A percentile compares a stretch with the other conserved stretches of the same genome.
Evolutionary conservation across 352 stramenopile genomes (phyloP).

Genomic region (Globisporangium polare): DNA sequence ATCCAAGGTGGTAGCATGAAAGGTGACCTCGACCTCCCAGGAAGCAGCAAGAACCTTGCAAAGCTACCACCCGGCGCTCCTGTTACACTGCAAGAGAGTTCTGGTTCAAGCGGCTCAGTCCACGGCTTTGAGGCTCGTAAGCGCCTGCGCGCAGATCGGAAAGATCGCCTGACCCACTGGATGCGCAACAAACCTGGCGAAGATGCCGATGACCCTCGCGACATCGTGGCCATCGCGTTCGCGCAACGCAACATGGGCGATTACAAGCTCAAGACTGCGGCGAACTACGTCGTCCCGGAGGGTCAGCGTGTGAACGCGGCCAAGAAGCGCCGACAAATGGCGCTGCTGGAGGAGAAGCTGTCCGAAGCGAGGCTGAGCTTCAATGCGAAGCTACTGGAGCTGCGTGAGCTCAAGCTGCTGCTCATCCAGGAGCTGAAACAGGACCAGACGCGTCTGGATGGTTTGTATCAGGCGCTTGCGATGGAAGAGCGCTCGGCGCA

Average conservation of each 20-base stretch:
- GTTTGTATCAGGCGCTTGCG: slow-evolving; percentile 44
- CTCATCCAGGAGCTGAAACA: slow-evolving; percentile 67
- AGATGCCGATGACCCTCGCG: slow-evolving; percentile 87
- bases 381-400: slow-evolving; percentile 88
- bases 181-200: slow-evolving; percentile 75
- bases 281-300: slow-evolving; percentile 87
- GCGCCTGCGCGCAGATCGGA: slow-evolving; percentile 62
- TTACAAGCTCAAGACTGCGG: slow-evolving; percentile 89
- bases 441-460: slow-evolving; percentile 47
- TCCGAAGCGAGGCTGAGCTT: slow-evolving; percentile 82
- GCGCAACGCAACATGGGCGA: slow-evolving; percentile 89
- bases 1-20: slow-evolving; percentile 18
- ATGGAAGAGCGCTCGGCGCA: slow-evolving; percentile 7
- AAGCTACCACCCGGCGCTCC: slow-evolving; percentile 20
- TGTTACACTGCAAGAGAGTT: slow-evolving; percentile 4
- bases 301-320: slow-evolving; percentile 86
- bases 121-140: slow-evolving; percentile 85
- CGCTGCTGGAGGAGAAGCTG: slow-evolving; percentile 77
- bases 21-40: background rate
- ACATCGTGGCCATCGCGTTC: slow-evolving; percentile 89
- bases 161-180: slow-evolving; percentile 58
- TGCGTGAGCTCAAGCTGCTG: slow-evolving; percentile 86
- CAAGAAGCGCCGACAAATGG: slow-evolving; percentile 88
- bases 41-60: background rate
- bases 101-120: slow-evolving; percentile 23